These are phyloP conservation scores for Boletus edulis DNA, from an alignment of 768 basidiomycete species.

Conservation along the genomic window DNA sequence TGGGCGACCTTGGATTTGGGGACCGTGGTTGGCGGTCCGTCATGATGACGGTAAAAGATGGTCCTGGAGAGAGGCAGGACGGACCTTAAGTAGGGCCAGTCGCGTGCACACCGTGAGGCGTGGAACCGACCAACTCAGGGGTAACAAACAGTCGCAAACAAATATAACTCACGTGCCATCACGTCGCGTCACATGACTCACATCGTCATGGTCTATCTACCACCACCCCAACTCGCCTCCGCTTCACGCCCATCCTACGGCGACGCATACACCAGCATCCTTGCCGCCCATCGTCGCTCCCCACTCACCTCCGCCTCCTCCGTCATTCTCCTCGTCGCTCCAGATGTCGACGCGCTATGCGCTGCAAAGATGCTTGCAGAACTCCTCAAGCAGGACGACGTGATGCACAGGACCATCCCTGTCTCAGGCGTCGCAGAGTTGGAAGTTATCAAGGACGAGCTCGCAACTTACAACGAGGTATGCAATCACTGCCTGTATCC, in stretches of 20 bases:
- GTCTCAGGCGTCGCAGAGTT: conserved; percentile 83
- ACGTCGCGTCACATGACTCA: background rate
- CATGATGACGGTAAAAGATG: conserved; percentile 41
- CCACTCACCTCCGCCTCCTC: conserved; percentile 79
- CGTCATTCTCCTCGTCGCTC: conserved; percentile 81
- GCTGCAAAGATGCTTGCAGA: conserved; percentile 88
- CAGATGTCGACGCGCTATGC: conserved; percentile 90
- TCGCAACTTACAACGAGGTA: conserved; percentile 68
- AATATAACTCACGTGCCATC: conserved; percentile 8
- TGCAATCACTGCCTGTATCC: conserved; percentile 7
- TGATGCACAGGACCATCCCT: conserved; percentile 87
- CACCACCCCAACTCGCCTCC: conserved; percentile 66
- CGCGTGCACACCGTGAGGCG: conserved; percentile 30
- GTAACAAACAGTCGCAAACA: conserved; percentile 20
- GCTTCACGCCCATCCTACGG: conserved; percentile 62
- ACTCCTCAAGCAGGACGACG: conserved; percentile 90
- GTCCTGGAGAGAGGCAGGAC: conserved; percentile 1
- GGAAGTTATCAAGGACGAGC: conserved; percentile 60
- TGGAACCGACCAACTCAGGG: conserved; percentile 14
- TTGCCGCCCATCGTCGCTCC: conserved; percentile 68
- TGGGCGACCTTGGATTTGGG: conserved; percentile 51
- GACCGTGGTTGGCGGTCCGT: conserved; percentile 53
- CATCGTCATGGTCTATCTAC: conserved; percentile 58
- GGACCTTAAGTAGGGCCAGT: conserved; percentile 28
- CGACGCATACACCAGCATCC: conserved; percentile 68